phyloP scores from a whole-genome alignment of 2,329 filamentous ascomycete genomes.

The Blastomyces gilchristii region DNA sequence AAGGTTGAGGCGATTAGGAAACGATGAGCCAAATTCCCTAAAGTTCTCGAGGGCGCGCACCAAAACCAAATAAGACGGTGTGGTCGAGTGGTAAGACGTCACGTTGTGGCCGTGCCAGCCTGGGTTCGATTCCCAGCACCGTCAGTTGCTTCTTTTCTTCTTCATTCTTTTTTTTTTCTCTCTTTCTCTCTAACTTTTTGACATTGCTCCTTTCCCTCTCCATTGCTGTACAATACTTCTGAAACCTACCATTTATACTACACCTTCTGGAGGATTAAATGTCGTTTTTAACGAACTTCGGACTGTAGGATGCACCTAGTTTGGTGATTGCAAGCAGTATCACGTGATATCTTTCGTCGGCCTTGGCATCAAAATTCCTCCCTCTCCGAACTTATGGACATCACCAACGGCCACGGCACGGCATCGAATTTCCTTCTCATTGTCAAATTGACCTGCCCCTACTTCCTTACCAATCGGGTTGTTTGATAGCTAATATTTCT shows the following conservation, averaged over 20 bases:
- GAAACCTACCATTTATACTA: too few relatives aligned
- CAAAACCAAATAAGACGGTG: not conserved
- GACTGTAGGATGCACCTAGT: too few relatives aligned
- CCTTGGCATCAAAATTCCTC: constrained; percentile 7
- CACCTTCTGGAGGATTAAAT: too few relatives aligned
- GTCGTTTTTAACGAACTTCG: too few relatives aligned
- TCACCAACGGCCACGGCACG: not conserved
- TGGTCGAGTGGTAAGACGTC: constrained; percentile 8
- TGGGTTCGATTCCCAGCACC: constrained; percentile 9
- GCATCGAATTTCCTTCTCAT: not conserved
- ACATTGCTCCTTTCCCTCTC: too few relatives aligned
- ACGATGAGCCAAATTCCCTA: not conserved
- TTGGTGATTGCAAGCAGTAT: too few relatives aligned
- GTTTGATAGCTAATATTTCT: not conserved
- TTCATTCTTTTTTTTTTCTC: not conserved
- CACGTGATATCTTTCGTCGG: not conserved
- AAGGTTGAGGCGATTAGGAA: too few relatives aligned
- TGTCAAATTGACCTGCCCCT: not conserved
- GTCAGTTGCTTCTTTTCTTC: not conserved
- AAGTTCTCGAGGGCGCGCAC: too few relatives aligned
- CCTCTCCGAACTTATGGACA: not conserved
- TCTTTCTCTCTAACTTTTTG: too few relatives aligned
- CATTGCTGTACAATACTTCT: not conserved
- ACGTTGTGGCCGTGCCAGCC: constrained; percentile 8
- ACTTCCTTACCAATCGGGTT: not conserved